A percentile compares a stretch with the other conserved stretches of the same genome.
phyloP scores from a whole-genome alignment of 2,329 filamentous ascomycete genomes.

The Penicillium polonicum region DNA sequence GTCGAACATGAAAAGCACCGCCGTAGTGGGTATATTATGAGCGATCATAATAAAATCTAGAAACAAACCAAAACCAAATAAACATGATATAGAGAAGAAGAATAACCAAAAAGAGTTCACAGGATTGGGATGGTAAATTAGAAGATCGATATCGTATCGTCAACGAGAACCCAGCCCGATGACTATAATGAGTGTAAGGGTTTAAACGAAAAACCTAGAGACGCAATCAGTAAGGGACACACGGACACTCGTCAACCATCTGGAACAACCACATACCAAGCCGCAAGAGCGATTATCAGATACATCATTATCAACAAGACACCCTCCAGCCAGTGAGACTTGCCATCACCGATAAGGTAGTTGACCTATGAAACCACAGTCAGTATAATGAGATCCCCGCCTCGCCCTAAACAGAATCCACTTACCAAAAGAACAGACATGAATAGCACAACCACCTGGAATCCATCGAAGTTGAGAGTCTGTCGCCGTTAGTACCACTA shows the following conservation, averaged over 20 bases:
- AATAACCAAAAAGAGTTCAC: not conserved
- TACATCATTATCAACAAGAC: conserved; percentile 60
- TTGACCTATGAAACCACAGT: conserved; percentile 50
- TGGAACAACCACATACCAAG: conserved; percentile 47
- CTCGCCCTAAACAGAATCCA: not conserved
- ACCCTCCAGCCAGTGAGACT: conserved; percentile 61
- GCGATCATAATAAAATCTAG: conserved; percentile 2
- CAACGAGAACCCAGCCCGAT: not conserved
- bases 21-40: conserved; percentile 7
- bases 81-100: conserved; percentile 2
- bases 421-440: conserved; percentile 51
- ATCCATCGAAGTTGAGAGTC: conserved; percentile 79
- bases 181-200: not conserved
- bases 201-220: conserved; percentile 8
- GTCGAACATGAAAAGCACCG: not conserved
- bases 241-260: not conserved
- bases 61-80: not conserved
- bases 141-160: not conserved
- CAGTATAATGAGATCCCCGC: not conserved
- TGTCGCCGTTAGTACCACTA: conserved; percentile 20
- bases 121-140: not conserved
- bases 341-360: conserved; percentile 62
- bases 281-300: conserved; percentile 61
- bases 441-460: conserved; percentile 72
- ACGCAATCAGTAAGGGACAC: not conserved